Evolutionary conservation across 257 asterid species (phyloP), one percentile per base, ranked within the genome.

Genomic region (Ilex asprella): DNA sequence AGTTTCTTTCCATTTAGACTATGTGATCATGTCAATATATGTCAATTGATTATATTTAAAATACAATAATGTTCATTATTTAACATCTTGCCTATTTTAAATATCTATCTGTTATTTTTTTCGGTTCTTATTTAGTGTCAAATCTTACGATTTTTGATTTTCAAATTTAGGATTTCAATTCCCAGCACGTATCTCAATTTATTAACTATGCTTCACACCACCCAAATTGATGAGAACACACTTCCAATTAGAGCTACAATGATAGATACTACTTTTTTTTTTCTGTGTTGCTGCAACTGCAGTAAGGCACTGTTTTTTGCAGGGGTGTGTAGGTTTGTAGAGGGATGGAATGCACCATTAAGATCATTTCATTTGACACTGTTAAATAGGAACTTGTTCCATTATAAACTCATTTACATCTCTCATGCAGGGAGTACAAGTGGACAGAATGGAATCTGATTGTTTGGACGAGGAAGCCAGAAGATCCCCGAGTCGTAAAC

Each of bases 371-470:
- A 49, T 7, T 49, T 15, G n/a, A 11, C 14, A 11, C 54, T 49
- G 54, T 49, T 21, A 50, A 63, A 31, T 14, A 55, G 29, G 16
- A 53, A 27, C 21, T 35, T 63, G 14, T 21, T 54, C 56, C 15
- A 61, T 52, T 55, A 60, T 49, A 58, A 30, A 43, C 30, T 55
- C 39, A 8, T 73, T 65, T 56, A 58, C 32, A 41, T 73, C 39
- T 60, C 71, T 44, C 46, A 31, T 71, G 76, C 84, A 93, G 97
- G 96, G 97, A 57, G 85, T 79, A 64, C 79, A 75, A 59, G 72
- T 75, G 67, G 95, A 81, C 76, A 89, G 80, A 70, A 56, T 55
- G 69, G 84, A 75, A 47, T 51, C 75, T 58, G 71, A 66, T 63
- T 72, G 77, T 62, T 51, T 76, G 67, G 77, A 21, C 63, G 89